phyloP scores from a whole-genome alignment of 2,329 filamentous ascomycete genomes.

The Colletotrichum coccodes region DNA sequence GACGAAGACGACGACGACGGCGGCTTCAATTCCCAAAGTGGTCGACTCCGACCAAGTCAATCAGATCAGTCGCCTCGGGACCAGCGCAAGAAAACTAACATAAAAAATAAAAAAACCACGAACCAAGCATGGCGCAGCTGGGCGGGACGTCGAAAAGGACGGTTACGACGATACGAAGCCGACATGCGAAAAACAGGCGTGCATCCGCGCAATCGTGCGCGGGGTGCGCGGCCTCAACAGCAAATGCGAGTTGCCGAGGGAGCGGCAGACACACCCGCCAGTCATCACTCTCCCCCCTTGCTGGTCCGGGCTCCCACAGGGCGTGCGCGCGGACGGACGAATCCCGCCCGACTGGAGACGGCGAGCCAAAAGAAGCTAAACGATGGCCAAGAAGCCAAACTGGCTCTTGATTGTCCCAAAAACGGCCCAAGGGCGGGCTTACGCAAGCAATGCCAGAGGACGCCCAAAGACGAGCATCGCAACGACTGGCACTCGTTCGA shows the following conservation, averaged over 20 bases:
- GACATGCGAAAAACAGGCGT: not conserved
- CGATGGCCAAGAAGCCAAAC: not conserved
- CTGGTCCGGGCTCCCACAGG: not conserved
- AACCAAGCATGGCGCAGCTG: constrained; percentile 6
- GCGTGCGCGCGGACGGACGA: constrained; percentile 13
- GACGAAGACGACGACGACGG: not conserved
- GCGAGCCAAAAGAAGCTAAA: constrained; percentile 11
- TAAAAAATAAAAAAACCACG: no score
- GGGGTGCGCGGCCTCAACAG: constrained; percentile 19
- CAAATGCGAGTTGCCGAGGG: constrained; percentile 23
- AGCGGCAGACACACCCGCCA: no score
- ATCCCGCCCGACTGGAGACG: constrained; percentile 17
- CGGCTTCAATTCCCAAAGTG: not conserved
- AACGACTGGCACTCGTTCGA: constrained; percentile 6
- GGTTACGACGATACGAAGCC: constrained; percentile 29
- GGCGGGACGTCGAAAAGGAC: not conserved
- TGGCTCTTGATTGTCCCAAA: not conserved
- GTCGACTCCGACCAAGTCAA: not conserved
- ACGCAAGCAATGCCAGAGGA: not conserved
- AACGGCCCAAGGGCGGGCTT: not conserved
- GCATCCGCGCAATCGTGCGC: constrained; percentile 3
- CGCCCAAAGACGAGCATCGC: not conserved
- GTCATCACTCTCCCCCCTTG: constrained; percentile 1
- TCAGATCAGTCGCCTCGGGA: not conserved
- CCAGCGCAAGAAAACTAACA: not conserved